Base-by-base conservation (phyloP, 2,329 filamentous ascomycete genomes). In the Ophioceras dolichostomum region DNA sequence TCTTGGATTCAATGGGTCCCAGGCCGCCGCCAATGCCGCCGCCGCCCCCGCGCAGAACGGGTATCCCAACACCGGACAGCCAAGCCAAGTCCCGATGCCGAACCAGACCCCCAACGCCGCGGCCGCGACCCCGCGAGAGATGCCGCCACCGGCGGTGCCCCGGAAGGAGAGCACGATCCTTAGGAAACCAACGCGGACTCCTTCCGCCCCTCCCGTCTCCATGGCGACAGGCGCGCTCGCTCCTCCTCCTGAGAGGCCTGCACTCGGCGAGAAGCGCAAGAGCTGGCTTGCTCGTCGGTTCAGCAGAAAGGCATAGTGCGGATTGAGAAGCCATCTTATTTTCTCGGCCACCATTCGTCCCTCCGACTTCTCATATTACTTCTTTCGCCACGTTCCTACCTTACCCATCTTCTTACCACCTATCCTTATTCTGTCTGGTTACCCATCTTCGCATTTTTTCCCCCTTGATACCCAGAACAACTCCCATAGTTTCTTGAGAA, bases 221-320 rank as follows among this genome's bases (percentile, higher is more conserved):
- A n/a, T n/a, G n/a, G n/a, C n/a, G n/a, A n/a, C n/a, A n/a, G n/a
- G n/a, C n/a, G n/a, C n/a, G n/a, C n/a, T n/a, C n/a, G n/a, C n/a
- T n/a, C n/a, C n/a, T n/a, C n/a, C n/a, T n/a, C 24, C 34, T 45
- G 47, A 52, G 39, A 49, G 56, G 33, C 54, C 58, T 5, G 52
- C 53, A 4, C 43, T 47, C 16, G 52, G 53, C 10, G 81, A 87
- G 42, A 94, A 94, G 68, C 72, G 83, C 45, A 88, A 87, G 70
- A 91, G 87, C 55, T 94, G 88, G 86, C 79, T 96, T 50, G 76
- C 83, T 53, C 76, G 78, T 49, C 72, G 79, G 39, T 91, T 94
- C 58, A 91, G 82, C 67, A 87, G 69, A 53, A 59, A 60, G 21
- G 39, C 43, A 44, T 43, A 38, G 3, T 30, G 20, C 39, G 22